These are phyloP conservation scores for Stephania yunnanensis DNA, from an alignment of 164 flowering plant species.

Conservation along the genomic window DNA sequence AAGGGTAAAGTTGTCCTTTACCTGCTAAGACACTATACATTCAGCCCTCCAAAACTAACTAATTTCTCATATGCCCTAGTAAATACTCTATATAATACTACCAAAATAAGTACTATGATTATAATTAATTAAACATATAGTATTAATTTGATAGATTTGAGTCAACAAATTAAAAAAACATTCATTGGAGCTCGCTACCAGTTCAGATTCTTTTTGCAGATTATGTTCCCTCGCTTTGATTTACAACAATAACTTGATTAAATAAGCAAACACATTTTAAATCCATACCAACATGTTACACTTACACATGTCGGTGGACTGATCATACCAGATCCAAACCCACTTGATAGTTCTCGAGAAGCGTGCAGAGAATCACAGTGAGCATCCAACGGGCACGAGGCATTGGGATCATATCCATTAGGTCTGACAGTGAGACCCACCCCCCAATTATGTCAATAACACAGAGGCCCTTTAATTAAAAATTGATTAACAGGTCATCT, in stretches of 20 bases:
- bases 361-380: background rate
- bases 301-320: background rate
- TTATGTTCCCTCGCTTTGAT: background rate
- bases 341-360: background rate
- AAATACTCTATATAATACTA: background rate
- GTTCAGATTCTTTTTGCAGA: background rate
- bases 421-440: background rate
- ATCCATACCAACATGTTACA: background rate
- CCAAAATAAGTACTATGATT: background rate
- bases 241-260: background rate
- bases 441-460: background rate
- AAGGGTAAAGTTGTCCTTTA: background rate
- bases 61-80: background rate
- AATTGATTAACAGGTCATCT: background rate
- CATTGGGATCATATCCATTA: background rate
- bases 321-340: background rate
- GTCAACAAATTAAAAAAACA: conserved; percentile 3
- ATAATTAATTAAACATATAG: background rate
- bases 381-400: background rate
- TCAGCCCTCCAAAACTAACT: background rate
- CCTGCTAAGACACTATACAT: background rate
- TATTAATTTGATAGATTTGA: background rate
- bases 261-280: background rate
- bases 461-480: background rate
- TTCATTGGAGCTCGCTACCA: background rate